phyloP scores from a whole-genome alignment of 768 basidiomycete genomes.

The Calocybe indica region DNA sequence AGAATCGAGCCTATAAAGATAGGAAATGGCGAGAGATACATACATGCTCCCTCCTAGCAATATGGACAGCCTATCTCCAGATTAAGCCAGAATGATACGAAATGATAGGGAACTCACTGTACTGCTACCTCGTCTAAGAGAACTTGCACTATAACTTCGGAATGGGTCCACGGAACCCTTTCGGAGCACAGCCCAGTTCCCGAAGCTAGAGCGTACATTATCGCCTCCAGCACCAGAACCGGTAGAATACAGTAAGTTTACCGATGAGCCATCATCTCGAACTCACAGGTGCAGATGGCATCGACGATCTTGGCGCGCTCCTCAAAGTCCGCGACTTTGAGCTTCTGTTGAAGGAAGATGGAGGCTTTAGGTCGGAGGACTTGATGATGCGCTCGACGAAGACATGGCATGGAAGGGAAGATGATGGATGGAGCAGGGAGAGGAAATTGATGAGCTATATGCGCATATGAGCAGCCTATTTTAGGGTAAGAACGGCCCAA shows the following conservation, averaged over 20 bases:
- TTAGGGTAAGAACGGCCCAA: slow-evolving; percentile 7
- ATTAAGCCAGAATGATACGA: too few species aligned
- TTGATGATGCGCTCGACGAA: slow-evolving; percentile 85
- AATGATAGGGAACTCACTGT: too few species aligned
- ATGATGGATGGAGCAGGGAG: slow-evolving; percentile 78
- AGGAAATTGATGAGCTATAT: slow-evolving; percentile 91
- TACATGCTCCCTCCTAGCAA: too few species aligned
- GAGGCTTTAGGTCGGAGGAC: slow-evolving; percentile 88
- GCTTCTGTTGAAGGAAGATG: slow-evolving; percentile 85
- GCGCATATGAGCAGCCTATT: slow-evolving; percentile 6
- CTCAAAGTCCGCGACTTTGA: slow-evolving; percentile 76
- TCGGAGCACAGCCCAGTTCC: slow-evolving; percentile 91
- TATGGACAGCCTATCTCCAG: too few species aligned
- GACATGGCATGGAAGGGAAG: slow-evolving; percentile 74
- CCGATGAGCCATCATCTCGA: slow-evolving; percentile 93
- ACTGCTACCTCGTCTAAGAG: too few species aligned
- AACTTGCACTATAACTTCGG: too few species aligned
- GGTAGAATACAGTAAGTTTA: slow-evolving; percentile 24
- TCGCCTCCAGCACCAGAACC: slow-evolving; percentile 1
- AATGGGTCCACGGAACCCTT: too few species aligned
- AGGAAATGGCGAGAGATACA: too few species aligned
- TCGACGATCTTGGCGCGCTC: slow-evolving; percentile 85
- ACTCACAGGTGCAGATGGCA: slow-evolving; percentile 76
- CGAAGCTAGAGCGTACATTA: slow-evolving; percentile 50
- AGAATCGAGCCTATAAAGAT: too few species aligned